These are phyloP conservation scores for Geranomyces michiganensis DNA, from an alignment of 192 early-diverging fungal species.

Conservation along the genomic window DNA sequence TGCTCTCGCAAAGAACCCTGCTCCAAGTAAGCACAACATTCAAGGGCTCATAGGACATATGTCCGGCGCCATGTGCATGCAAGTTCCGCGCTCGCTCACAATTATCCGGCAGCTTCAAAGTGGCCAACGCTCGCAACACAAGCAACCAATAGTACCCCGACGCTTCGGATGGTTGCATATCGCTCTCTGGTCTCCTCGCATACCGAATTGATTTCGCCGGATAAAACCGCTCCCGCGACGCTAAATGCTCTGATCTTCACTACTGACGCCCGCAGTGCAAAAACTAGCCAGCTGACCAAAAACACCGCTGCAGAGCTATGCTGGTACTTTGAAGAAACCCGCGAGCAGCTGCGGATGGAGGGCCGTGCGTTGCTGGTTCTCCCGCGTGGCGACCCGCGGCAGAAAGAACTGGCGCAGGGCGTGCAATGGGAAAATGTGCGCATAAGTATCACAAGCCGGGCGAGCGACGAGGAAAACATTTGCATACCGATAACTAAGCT, in stretches of 20 bases:
- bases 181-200: neutral
- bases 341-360: constrained; percentile 12
- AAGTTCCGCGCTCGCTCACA: no score
- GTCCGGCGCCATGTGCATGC: no score
- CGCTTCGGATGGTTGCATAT: constrained; percentile 11
- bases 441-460: neutral
- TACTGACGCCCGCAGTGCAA: constrained; percentile 27
- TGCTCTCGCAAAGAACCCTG: neutral
- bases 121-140: constrained; percentile 23
- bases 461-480: no score
- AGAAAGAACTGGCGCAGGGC: neutral
- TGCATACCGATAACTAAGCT: no score
- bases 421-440: constrained; percentile 23
- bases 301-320: constrained; percentile 7
- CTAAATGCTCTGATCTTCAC: constrained; percentile 18
- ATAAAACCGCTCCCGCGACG: neutral
- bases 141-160: neutral
- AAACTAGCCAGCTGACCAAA: neutral
- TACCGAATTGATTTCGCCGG: neutral
- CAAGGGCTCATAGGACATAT: neutral
- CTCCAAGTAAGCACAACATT: neutral
- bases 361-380: constrained; percentile 5
- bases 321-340: constrained; percentile 25
- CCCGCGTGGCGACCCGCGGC: neutral
- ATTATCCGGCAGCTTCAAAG: neutral